A percentile compares a stretch with the other conserved stretches of the same genome.
Conservation (phyloP, 768 basidiomycete species). For the Amanita molliuscula region DNA sequence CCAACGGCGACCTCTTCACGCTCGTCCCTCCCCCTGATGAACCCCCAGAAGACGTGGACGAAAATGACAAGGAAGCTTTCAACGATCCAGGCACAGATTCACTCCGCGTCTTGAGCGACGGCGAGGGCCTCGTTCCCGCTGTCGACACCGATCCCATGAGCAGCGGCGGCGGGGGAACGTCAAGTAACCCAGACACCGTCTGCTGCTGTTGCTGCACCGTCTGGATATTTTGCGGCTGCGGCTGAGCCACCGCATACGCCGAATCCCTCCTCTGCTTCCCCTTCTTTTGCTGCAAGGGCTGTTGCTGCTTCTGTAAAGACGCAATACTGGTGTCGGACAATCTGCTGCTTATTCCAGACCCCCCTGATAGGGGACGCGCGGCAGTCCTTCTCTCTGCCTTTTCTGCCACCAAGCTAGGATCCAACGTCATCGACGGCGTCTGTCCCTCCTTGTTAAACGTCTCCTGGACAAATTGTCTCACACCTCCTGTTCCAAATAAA, state of each 20-base stretch:
- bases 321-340: background rate
- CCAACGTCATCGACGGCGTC: constrained; percentile 24
- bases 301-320: background rate
- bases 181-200: background rate
- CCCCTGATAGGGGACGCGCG: background rate
- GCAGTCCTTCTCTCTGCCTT: background rate
- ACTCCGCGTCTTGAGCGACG: constrained; percentile 7
- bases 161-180: background rate
- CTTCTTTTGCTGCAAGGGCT: background rate
- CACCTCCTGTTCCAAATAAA: constrained; percentile 53
- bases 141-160: constrained; percentile 6
- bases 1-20: constrained; percentile 3
- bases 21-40: background rate
- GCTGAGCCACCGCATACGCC: background rate
- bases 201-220: background rate
- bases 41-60: constrained; percentile 18
- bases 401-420: background rate
- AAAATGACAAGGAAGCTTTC: constrained; percentile 27
- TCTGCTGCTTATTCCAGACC: background rate
- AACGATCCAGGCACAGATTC: constrained; percentile 18
- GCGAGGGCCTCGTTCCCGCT: constrained; percentile 18
- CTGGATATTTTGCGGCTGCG: background rate
- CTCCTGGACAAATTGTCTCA: constrained; percentile 59
- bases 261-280: constrained; percentile 18
- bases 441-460: constrained; percentile 29